Evolutionary conservation across 345 rosid genomes (phyloP).

Genomic region (Conringia planisiliqua): DNA sequence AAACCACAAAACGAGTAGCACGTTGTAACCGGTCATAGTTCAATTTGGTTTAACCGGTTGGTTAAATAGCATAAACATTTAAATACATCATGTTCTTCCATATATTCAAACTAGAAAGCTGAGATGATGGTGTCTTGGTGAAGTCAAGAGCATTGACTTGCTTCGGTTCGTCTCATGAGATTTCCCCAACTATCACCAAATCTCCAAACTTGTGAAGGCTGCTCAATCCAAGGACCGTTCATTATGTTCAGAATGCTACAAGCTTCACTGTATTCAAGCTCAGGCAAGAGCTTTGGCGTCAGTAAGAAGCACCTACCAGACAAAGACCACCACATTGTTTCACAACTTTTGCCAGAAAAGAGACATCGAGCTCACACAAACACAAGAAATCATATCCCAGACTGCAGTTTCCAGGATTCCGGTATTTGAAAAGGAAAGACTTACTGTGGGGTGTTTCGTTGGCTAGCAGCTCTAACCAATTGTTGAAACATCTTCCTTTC

Average conservation of each 20-base stretch:
- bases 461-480: constrained; percentile 91
- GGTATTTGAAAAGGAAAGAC: neutral
- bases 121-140: neutral
- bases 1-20: neutral
- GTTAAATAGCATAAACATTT: neutral
- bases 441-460: constrained; percentile 93
- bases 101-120: neutral
- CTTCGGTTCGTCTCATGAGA: constrained; percentile 39
- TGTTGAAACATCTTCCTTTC: constrained; percentile 99
- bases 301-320: constrained; percentile 77
- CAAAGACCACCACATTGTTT: neutral
- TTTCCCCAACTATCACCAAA: constrained; percentile 62
- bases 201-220: constrained; percentile 85
- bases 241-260: constrained; percentile 88
- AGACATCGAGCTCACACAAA: neutral
- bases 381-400: neutral
- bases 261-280: constrained; percentile 85
- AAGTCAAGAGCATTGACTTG: constrained; percentile 29
- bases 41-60: neutral
- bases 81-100: neutral
- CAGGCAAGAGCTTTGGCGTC: constrained; percentile 83
- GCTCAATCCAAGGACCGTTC: constrained; percentile 94
- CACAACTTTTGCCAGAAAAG: neutral
- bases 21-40: neutral
- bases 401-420: neutral